phyloP scores from a whole-genome alignment of 2,329 filamentous ascomycete species.

The Curvularia sp. region DNA sequence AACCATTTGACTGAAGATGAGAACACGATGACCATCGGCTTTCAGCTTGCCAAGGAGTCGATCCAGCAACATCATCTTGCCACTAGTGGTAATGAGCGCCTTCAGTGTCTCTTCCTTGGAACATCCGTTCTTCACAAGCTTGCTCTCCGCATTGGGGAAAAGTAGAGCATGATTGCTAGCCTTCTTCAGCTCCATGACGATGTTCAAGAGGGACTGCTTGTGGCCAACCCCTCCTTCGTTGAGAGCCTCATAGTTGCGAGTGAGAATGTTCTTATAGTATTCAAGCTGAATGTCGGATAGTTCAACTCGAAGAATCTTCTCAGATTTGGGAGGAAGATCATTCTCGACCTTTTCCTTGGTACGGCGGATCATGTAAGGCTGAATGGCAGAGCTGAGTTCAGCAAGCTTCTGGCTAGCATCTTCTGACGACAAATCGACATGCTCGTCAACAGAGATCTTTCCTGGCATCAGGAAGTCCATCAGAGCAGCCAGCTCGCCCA shows the following conservation, averaged over 20 bases:
- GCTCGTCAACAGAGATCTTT: constrained; percentile 86
- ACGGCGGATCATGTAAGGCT: constrained; percentile 91
- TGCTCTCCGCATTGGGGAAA: constrained; percentile 92
- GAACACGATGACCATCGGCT: constrained; percentile 89
- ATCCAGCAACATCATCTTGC: constrained; percentile 99
- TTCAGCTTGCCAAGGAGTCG: constrained; percentile 93
- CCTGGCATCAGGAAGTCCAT: constrained; percentile 98
- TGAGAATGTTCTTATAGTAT: constrained; percentile 99
- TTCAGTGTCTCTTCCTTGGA: constrained; percentile 90
- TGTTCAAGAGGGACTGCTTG: constrained; percentile 94
- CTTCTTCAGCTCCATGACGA: constrained; percentile 99
- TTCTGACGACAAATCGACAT: constrained; percentile 82
- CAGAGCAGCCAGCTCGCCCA: constrained; percentile 88
- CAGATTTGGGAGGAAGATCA: constrained; percentile 93
- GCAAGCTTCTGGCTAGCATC: constrained; percentile 87
- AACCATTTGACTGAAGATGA: constrained; percentile 99
- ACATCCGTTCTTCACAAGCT: constrained; percentile 78
- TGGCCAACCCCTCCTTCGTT: constrained; percentile 89
- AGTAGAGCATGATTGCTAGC: constrained; percentile 99
- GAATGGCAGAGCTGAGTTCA: constrained; percentile 83
- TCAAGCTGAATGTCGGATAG: constrained; percentile 95
- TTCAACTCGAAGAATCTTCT: constrained; percentile 98
- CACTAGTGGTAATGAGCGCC: constrained; percentile 92
- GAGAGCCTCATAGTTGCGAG: constrained; percentile 91
- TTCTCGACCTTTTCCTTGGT: constrained; percentile 98